Percentiles rank a stretch among this genome's conserved stretches.
These are phyloP conservation scores for Pyrus communis DNA, from an alignment of 306 rosid genomes.

Conservation along the genomic window DNA sequence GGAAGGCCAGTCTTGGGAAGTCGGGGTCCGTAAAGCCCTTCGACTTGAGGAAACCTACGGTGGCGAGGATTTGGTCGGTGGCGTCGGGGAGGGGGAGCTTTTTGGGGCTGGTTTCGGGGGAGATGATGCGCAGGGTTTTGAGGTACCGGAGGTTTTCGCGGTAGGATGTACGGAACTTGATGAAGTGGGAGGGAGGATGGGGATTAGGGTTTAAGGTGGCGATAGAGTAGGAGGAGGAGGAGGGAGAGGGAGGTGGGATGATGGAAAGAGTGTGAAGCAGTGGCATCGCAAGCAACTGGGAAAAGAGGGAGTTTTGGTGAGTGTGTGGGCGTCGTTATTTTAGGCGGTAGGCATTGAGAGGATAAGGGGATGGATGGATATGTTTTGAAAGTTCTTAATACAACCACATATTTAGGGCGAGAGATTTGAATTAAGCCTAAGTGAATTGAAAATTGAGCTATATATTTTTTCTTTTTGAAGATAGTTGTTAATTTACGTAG, in stretches of 20 bases:
- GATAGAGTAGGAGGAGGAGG: constrained; percentile 12
- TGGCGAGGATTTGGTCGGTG: constrained; percentile 42
- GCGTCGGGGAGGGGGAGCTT: constrained; percentile 52
- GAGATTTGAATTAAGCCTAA: too few species aligned
- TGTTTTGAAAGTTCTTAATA: too few species aligned
- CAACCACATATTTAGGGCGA: too few species aligned
- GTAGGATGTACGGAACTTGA: constrained; percentile 68
- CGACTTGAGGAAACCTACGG: constrained; percentile 58
- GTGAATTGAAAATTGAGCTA: too few species aligned
- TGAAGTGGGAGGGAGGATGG: constrained; percentile 21
- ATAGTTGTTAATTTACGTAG: too few species aligned
- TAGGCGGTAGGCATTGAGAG: not conserved
- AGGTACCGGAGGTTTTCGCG: constrained; percentile 74
- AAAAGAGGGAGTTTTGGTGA: not conserved
- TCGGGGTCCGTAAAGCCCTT: constrained; percentile 70
- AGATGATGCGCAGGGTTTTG: constrained; percentile 44
- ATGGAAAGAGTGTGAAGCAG: not conserved
- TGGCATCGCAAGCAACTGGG: not conserved
- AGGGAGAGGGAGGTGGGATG: constrained; percentile 9
- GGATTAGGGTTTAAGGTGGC: not conserved
- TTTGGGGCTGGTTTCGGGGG: constrained; percentile 36
- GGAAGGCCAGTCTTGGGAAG: constrained; percentile 47
- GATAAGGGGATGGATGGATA: not conserved
- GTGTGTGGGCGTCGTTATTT: not conserved
- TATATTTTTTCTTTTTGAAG: too few species aligned